Evolutionary conservation across 345 rosid genomes (phyloP), one percentile per base, ranked within the genome.

Genomic region (Turritis glabra): DNA sequence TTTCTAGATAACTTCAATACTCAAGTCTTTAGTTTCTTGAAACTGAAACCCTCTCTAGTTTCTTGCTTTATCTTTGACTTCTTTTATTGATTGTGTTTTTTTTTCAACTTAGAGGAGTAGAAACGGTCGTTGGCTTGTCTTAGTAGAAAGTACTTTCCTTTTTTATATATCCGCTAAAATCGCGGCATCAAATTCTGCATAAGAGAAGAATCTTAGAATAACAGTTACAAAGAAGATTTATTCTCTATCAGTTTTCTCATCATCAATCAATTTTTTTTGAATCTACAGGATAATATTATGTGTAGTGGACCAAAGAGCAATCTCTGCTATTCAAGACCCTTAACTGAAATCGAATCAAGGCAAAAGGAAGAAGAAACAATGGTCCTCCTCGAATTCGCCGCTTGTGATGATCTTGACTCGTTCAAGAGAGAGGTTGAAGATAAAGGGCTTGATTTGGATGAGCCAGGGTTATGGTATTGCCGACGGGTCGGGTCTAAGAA

Each of bases 381-480:
- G 77, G 25, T 84, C 79, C 86, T 94, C 82, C 97, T 94, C 26
- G 98, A 94, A 76, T 84, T 90, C 44, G 80, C 96, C 0, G 97
- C 97, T 25, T 86, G 79, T 17, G 89, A 88, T 77, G 85, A 91
- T 70, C 84, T 90, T n/a, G 57, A 33, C 22, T 86, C 84, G 72
- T 90, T 91, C 80, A 79, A 64, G 79, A 79, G 8, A 19, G 88
- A 85, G 60, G 78, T 82, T 8, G 95, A 89, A 70, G 84, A 66
- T 75, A 89, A 75, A 62, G 88, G 85, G 58, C 71, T 77, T 57
- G 88, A 84, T 64, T 77, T 91, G 12, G 85, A 84, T 11, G 88
- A 80, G 73, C 70, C 89, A 27, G 84, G 90, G 71, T 67, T 80
- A 21, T 94, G 98, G 98, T 94, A 94, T 54, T 85, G 90, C 22